Base-by-base conservation (phyloP, 2,329 filamentous ascomycete species). In the Trichoderma atrobrunneum region DNA sequence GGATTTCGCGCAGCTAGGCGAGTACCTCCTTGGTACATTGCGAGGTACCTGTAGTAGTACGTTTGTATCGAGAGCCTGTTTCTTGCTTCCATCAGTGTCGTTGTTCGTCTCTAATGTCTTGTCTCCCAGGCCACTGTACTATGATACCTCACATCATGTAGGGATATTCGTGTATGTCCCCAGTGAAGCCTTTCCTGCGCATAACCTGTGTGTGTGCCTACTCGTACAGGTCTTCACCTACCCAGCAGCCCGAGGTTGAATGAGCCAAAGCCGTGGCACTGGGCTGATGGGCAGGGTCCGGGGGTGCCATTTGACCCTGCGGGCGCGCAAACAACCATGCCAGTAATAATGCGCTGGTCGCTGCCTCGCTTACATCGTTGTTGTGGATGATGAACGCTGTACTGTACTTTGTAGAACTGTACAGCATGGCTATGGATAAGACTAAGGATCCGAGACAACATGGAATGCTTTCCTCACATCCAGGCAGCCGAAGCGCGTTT, bases 311-410 rank as follows among this genome's bases (percentile, higher is more conserved):
- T 60, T 39, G 36, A 39, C 26, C 26, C 65, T 69, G 66, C 36
- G 56, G 66, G 66, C 66, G 66, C 66, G 66, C 66, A 69, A 56
- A 61, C 36, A n/a, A 21, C 56, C 43, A 48, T 61, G 56, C 66
- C 28, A 36, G 54, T 54, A 48, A 34, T 56, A 51, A 21, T 51
- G n/a, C n/a, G 28, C 57, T 39, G 36, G 36, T 18, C 36, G 36
- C 34, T 36, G 34, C 34, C 34, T 30, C n/a, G n/a, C 57, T 32
- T 48, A 39, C 36, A 21, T n/a, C 61, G 24, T 30, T 18, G 36
- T 10, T 30, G 43, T 63, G 7, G 14, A 26, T 21, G 57, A 34
- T 39, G 16, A 39, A 39, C 36, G 32, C 57, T 60, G 36, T 39
- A 39, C 28, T 60, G 57, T 60, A 32, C 57, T 60, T n/a, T 32